These are phyloP conservation scores for Dactylonectria estremocensis DNA, from an alignment of 2,329 filamentous ascomycete species.

Conservation along the genomic window DNA sequence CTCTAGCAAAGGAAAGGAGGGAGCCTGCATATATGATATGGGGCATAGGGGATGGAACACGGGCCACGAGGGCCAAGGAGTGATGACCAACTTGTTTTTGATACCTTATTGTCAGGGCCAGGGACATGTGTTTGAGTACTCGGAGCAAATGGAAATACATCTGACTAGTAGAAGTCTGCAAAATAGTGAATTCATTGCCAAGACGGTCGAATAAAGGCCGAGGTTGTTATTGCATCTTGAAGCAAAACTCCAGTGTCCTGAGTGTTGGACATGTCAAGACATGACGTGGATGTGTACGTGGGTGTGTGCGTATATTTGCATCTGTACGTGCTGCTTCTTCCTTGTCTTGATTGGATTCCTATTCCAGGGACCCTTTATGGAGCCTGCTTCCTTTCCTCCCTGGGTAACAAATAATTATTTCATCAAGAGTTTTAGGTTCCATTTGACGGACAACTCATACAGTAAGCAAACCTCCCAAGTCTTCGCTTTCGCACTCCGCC, in stretches of 20 bases:
- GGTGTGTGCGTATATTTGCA: background rate
- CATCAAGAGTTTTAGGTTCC: too few relatives aligned
- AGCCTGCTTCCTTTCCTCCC: background rate
- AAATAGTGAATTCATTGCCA: constrained; percentile 20
- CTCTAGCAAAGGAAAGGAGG: background rate
- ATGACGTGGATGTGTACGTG: background rate
- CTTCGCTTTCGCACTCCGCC: too few relatives aligned
- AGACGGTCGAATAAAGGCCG: constrained; percentile 6
- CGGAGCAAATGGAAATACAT: constrained; percentile 32
- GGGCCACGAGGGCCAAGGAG: constrained; percentile 14
- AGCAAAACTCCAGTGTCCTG: background rate
- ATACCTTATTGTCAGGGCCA: constrained; percentile 44
- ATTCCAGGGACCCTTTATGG: background rate
- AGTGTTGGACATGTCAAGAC: background rate
- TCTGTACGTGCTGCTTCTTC: background rate
- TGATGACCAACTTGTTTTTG: constrained; percentile 42
- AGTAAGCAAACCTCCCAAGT: too few relatives aligned
- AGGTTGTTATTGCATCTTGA: background rate
- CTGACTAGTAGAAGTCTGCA: constrained; percentile 26
- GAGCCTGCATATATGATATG: background rate
- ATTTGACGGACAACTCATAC: too few relatives aligned
- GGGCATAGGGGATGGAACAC: too few relatives aligned
- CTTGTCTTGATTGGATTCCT: background rate
- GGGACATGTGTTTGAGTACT: constrained; percentile 43
- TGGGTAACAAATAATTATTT: too few relatives aligned